Evolutionary conservation across 2,329 filamentous ascomycete genomes (phyloP).

Genomic region (Botryotinia calthae): DNA sequence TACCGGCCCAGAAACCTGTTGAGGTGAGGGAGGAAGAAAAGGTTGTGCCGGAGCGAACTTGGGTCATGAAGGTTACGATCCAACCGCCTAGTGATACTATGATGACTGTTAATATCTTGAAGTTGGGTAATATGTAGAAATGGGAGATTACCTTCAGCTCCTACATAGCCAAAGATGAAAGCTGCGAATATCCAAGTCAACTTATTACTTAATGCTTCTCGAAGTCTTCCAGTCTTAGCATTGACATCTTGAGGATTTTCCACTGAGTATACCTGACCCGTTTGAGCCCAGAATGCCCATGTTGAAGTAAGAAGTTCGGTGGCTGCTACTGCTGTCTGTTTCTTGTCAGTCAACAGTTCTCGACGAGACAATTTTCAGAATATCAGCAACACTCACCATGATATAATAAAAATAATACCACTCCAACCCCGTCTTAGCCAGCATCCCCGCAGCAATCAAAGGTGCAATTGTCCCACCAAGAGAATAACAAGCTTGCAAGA

Average conservation of each 20-base stretch:
- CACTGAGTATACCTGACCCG: conserved; percentile 54
- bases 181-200: conserved; percentile 65
- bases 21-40: conserved; percentile 75
- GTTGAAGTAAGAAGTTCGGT: conserved; percentile 54
- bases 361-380: not conserved
- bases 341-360: not conserved
- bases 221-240: conserved; percentile 26
- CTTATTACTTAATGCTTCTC: conserved; percentile 43
- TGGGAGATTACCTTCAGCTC: conserved; percentile 52
- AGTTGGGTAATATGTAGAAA: too few relatives aligned
- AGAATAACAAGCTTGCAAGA: conserved; percentile 71
- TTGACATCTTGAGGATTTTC: conserved; percentile 47
- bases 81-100: conserved; percentile 69
- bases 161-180: conserved; percentile 77
- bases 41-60: conserved; percentile 65
- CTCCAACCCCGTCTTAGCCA: conserved; percentile 56
- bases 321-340: conserved; percentile 51
- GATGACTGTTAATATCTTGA: not conserved
- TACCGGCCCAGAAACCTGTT: conserved; percentile 81
- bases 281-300: conserved; percentile 61
- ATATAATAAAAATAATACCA: conserved; percentile 79
- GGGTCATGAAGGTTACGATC: conserved; percentile 83
- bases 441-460: conserved; percentile 44
- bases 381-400: conserved; percentile 52
- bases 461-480: conserved; percentile 68